Percentiles rank a stretch among this genome's conserved stretches.
phyloP scores from a whole-genome alignment of 2,329 filamentous ascomycete species.

The Magnaporthales sp. region DNA sequence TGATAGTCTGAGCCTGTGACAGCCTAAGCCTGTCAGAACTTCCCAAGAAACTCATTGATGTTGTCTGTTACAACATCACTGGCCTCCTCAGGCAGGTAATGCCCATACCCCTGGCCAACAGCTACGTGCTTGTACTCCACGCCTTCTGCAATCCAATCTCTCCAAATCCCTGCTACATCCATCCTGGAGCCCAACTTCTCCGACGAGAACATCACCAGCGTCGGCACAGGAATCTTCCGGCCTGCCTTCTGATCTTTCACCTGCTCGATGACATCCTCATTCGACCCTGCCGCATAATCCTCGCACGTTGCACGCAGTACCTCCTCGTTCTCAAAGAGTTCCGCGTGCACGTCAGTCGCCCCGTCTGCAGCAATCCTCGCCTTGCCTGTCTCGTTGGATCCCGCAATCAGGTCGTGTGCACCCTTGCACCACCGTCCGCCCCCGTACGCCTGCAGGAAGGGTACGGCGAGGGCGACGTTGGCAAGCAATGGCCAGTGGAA shows the following conservation, averaged over 20 bases:
- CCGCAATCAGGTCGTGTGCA: slow-evolving; percentile 22
- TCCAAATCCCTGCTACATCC: slow-evolving; percentile 33
- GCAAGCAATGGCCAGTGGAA: slow-evolving; percentile 45
- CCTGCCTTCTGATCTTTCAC: slow-evolving; percentile 32
- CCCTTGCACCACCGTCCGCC: slow-evolving; percentile 26
- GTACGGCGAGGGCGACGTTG: slow-evolving; percentile 30
- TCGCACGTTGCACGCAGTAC: slow-evolving; percentile 33
- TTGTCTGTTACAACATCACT: slow-evolving; percentile 12
- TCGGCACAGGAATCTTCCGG: slow-evolving; percentile 30
- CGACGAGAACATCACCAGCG: slow-evolving; percentile 33
- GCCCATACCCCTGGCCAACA: slow-evolving; percentile 13
- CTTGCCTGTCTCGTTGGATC: slow-evolving; percentile 13
- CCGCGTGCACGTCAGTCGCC: slow-evolving; percentile 32
- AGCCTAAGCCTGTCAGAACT: not conserved
- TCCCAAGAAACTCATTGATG: slow-evolving; percentile 8
- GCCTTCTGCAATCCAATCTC: slow-evolving; percentile 29
- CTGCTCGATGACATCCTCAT: slow-evolving; percentile 32
- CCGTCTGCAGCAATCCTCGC: slow-evolving; percentile 19
- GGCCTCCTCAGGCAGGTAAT: slow-evolving; percentile 16
- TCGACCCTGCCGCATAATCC: slow-evolving; percentile 36
- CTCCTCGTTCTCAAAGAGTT: slow-evolving; percentile 30
- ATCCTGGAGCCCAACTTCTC: slow-evolving; percentile 31
- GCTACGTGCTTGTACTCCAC: slow-evolving; percentile 9
- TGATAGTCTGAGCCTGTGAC: not conserved
- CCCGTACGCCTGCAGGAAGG: slow-evolving; percentile 32